Evolutionary conservation across 164 flowering plant genomes (phyloP), one percentile per base, ranked within the genome.

Genomic region (Vitis labrusca): DNA sequence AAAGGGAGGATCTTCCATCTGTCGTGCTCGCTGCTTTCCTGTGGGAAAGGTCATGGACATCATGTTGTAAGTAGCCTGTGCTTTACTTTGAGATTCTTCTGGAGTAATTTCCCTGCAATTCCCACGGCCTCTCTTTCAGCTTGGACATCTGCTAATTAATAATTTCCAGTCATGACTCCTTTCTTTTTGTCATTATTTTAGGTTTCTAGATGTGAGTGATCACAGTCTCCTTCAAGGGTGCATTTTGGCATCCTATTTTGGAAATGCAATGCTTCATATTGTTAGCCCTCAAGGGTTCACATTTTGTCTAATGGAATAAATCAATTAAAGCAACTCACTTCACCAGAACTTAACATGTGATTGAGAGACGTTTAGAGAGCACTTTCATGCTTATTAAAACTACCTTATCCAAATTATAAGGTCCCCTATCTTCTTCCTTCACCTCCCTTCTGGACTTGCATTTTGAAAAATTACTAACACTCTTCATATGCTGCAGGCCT

Each of bases 11-110:
- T 85, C 89, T 75, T 86, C 96, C 57, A 85, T 95, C 59, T 95
- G 98, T 73, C 99, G 88, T 71, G 99, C 98, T 65, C 93, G 97
- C 12, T 91, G 98, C 87, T 91, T 95, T 82, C 97, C 97, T 58
- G 98, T 95, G 67, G 99, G 98, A 37, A 91, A 88, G 80, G 80
- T 76, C 54, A 67, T 88, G 64, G 98, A 93, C 73, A 67, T 86
- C 69, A 65, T 74, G 77, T 62, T 95, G 99, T 95, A 89, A 91
- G 99, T 92, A 63, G 10, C 64, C 7, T 32, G 63, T 27, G 16
- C 49, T 48, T 47, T 2, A 62, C 10, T 32, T 11, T 50, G 56
- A 1, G 37, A 37, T 27, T 17, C 53, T 47, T 60, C 50, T 49
- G 29, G 55, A 55, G 14, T 56, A 57, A 47, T 73, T 66, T 23